Evolutionary conservation across 257 asterid genomes (phyloP).

Genomic region (Ilex asprella): DNA sequence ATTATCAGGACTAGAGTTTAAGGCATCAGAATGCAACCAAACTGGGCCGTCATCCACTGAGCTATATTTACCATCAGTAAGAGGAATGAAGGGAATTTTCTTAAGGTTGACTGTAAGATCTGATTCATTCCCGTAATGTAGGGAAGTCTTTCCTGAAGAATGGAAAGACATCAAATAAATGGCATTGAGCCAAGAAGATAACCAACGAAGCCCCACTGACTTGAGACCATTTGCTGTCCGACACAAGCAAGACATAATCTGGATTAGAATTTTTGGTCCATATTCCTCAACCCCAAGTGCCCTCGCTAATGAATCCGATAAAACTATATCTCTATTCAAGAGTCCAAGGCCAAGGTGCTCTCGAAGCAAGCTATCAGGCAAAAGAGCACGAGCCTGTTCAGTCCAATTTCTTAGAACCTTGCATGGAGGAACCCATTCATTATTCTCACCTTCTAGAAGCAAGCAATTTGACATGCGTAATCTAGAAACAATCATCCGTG

Average conservation of each 20-base stretch:
- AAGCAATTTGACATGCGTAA: slow-evolving; percentile 76
- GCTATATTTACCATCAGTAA: slow-evolving; percentile 65
- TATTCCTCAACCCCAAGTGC: slow-evolving; percentile 83
- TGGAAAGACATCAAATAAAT: slow-evolving; percentile 45
- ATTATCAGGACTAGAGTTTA: slow-evolving; percentile 33
- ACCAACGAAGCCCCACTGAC: slow-evolving; percentile 74
- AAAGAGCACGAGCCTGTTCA: slow-evolving; percentile 53
- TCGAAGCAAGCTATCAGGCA: slow-evolving; percentile 61
- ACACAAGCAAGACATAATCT: slow-evolving; percentile 58
- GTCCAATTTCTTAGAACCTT: slow-evolving; percentile 87
- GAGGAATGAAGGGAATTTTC: slow-evolving; percentile 77
- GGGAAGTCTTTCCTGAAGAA: slow-evolving; percentile 24
- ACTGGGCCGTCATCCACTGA: slow-evolving; percentile 61
- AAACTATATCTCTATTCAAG: slow-evolving; percentile 64
- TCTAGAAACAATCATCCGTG: slow-evolving; percentile 71
- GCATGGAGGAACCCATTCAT: slow-evolving; percentile 88
- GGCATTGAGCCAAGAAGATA: slow-evolving; percentile 67
- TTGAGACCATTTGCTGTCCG: slow-evolving; percentile 45
- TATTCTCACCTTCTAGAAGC: slow-evolving; percentile 52
- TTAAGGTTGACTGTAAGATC: slow-evolving; percentile 45
- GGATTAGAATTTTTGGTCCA: slow-evolving; percentile 63
- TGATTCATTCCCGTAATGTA: slow-evolving; percentile 33
- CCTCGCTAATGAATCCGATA: slow-evolving; percentile 79
- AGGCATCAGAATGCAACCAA: slow-evolving; percentile 68
- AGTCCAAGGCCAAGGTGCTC: slow-evolving; percentile 88